phyloP scores from a whole-genome alignment of 2,329 filamentous ascomycete species.

The Hypoxylon sp. region DNA sequence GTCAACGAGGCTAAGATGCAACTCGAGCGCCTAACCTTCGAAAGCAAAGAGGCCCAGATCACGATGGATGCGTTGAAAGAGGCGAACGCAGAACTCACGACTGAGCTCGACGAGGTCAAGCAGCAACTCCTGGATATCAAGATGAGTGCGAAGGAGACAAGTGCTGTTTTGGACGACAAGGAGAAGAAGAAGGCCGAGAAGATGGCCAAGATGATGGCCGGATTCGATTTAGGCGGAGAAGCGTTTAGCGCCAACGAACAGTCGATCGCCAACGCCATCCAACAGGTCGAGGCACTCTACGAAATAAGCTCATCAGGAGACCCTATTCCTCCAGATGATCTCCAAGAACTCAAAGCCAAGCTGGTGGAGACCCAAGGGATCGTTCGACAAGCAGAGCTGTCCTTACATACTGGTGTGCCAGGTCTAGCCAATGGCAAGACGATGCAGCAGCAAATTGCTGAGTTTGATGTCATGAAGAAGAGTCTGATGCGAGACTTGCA shows the following conservation, averaged over 20 bases:
- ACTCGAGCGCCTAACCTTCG: conserved; percentile 92
- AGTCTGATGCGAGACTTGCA: conserved; percentile 98
- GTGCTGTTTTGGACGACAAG: conserved; percentile 92
- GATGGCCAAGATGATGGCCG: conserved; percentile 99
- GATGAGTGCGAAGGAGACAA: conserved; percentile 96
- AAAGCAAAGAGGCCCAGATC: conserved; percentile 96
- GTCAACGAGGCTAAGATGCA: conserved; percentile 97
- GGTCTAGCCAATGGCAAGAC: conserved; percentile 87
- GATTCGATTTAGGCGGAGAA: conserved; percentile 93
- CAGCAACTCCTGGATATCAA: conserved; percentile 95
- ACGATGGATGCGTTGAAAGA: conserved; percentile 98
- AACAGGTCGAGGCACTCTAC: conserved; percentile 83
- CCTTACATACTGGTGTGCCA: conserved; percentile 76
- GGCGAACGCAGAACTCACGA: conserved; percentile 91
- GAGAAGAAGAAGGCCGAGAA: conserved; percentile 99
- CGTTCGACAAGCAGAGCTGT: conserved; percentile 91
- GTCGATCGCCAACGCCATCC: conserved; percentile 84
- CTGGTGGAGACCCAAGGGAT: conserved; percentile 92
- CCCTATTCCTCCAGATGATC: conserved; percentile 82
- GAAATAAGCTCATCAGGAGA: conserved; percentile 83
- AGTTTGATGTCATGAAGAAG: conserved; percentile 99
- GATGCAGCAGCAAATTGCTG: conserved; percentile 95
- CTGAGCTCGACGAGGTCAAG: conserved; percentile 94
- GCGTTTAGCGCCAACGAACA: conserved; percentile 95
- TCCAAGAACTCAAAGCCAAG: conserved; percentile 80